Percentiles rank a stretch among this genome's conserved stretches.
Evolutionary conservation across 495 filamentous ascomycete genomes (phyloP).

Genomic region (Trichocladium uniseriatum): DNA sequence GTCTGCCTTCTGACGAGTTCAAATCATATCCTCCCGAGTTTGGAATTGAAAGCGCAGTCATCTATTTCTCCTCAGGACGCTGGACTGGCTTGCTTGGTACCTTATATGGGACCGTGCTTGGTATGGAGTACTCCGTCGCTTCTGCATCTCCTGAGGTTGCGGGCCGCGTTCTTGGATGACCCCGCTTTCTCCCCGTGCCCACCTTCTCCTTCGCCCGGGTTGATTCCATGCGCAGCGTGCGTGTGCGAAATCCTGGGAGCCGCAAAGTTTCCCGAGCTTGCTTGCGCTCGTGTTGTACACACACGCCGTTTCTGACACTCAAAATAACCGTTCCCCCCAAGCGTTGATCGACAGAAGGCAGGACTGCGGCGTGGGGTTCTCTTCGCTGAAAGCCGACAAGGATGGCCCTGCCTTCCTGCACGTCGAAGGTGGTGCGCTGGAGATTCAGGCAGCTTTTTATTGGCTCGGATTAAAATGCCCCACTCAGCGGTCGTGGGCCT

Average conservation of each 20-base stretch:
- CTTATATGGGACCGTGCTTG: too few relatives aligned
- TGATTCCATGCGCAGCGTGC: too few relatives aligned
- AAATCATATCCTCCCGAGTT: too few relatives aligned
- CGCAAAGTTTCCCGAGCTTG: not conserved
- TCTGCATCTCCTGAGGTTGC: too few relatives aligned
- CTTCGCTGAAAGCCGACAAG: slow-evolving; percentile 4
- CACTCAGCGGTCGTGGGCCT: too few relatives aligned
- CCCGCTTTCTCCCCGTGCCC: slow-evolving; percentile 9
- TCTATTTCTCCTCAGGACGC: too few relatives aligned
- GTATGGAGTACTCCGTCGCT: too few relatives aligned
- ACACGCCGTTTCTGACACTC: not conserved
- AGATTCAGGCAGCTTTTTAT: not conserved
- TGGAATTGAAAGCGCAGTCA: too few relatives aligned
- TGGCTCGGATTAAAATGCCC: too few relatives aligned
- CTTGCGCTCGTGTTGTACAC: not conserved
- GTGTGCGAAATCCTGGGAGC: too few relatives aligned
- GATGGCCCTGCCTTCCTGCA: slow-evolving; percentile 7
- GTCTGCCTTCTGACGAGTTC: too few relatives aligned
- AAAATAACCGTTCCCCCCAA: not conserved
- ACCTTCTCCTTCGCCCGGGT: not conserved
- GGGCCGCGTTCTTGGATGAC: not conserved
- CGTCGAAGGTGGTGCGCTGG: not conserved
- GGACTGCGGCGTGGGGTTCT: slow-evolving; percentile 10
- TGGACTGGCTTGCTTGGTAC: too few relatives aligned
- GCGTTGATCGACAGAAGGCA: slow-evolving; percentile 3